Evolutionary conservation across 352 stramenopile genomes (phyloP), one percentile per base, ranked within the genome.

Genomic region (Phytophthora agathidicida): DNA sequence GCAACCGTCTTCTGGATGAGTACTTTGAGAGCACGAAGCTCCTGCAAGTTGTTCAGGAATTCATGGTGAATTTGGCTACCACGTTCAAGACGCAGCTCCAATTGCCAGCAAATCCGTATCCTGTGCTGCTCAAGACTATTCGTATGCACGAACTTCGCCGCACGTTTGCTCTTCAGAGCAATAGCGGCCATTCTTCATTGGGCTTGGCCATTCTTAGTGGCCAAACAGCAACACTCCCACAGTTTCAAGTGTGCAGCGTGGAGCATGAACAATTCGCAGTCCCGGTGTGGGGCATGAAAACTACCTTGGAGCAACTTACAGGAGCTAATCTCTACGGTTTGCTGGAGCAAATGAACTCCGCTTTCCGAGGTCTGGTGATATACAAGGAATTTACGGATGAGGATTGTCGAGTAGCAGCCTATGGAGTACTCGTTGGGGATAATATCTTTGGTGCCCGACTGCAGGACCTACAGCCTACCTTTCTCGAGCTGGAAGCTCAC

Each of bases 21-120:
- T 83, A 82, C 48, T 82, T 83, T 14, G 49, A 56, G 11, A 57
- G 53, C 13, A 83, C 74, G 5, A 62, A 66, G 39, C 26, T 85
- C 20, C 59, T 85, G 10, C 39, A 66, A 2, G 72, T 83, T 37
- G 26, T 83, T 16, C 47, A 73, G 14, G 26, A 36, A 27, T 80
- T 69, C 28, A 52, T 81, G 32, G 33, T 38, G 2, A 48, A 47
- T 14, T 46, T 83, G 27, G 67, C 65, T 26, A 43, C 51, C 7
- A 42, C 26, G 10, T 84, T 70, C 41, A 68, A 68, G 30, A 46
- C 36, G 8, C 24, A 51, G n/a, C 33, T 69, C 16, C 45, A 64
- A 24, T 55, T 88, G 39, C 70, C 73, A 10, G 46, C 54, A 49
- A 80, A 74, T 41, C 70, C 74, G 22, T 86, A 77, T 46, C 55